Percentiles rank a stretch among this genome's conserved stretches.
phyloP scores from a whole-genome alignment of 1,284 basidiomycete genomes.

The Farysia itapuensis region DNA sequence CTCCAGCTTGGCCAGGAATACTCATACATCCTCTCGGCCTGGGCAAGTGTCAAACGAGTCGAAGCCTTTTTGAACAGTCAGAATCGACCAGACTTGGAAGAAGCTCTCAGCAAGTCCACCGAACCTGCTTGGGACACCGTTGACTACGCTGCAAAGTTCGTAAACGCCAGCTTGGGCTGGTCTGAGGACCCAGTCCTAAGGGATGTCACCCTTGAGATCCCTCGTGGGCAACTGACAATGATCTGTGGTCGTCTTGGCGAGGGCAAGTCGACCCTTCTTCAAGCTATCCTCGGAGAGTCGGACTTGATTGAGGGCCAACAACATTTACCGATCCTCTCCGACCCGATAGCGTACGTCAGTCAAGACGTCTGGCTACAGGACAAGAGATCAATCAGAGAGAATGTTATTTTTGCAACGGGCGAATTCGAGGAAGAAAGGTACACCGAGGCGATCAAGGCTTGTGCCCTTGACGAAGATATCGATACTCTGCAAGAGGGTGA shows the following conservation, averaged over 20 bases:
- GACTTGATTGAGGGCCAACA: slow-evolving; percentile 33
- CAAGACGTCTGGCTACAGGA: slow-evolving; percentile 52
- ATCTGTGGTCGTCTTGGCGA: slow-evolving; percentile 50
- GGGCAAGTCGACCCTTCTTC: slow-evolving; percentile 53
- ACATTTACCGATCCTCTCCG: slow-evolving; percentile 14
- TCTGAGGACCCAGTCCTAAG: slow-evolving; percentile 8
- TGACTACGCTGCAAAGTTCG: slow-evolving; percentile 20
- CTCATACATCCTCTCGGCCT: slow-evolving; percentile 34
- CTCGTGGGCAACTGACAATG: slow-evolving; percentile 31
- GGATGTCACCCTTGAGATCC: slow-evolving; percentile 34
- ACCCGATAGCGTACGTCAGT: slow-evolving; percentile 44
- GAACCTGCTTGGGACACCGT: neutral
- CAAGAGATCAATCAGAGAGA: slow-evolving; percentile 43
- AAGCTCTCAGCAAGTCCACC: slow-evolving; percentile 4
- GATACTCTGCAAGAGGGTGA: slow-evolving; percentile 46
- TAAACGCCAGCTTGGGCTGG: slow-evolving; percentile 30
- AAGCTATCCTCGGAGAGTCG: slow-evolving; percentile 49
- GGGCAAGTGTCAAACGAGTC: slow-evolving; percentile 42
- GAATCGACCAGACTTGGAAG: slow-evolving; percentile 12
- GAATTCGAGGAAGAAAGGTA: slow-evolving; percentile 45
- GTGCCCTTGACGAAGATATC: slow-evolving; percentile 47
- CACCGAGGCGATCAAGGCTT: slow-evolving; percentile 36
- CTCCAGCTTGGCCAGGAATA: slow-evolving; percentile 46
- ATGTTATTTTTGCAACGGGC: slow-evolving; percentile 48
- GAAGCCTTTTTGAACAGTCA: slow-evolving; percentile 34